These are phyloP conservation scores for Hirschioporus abietinus DNA, from an alignment of 768 basidiomycete genomes.

Conservation along the genomic window DNA sequence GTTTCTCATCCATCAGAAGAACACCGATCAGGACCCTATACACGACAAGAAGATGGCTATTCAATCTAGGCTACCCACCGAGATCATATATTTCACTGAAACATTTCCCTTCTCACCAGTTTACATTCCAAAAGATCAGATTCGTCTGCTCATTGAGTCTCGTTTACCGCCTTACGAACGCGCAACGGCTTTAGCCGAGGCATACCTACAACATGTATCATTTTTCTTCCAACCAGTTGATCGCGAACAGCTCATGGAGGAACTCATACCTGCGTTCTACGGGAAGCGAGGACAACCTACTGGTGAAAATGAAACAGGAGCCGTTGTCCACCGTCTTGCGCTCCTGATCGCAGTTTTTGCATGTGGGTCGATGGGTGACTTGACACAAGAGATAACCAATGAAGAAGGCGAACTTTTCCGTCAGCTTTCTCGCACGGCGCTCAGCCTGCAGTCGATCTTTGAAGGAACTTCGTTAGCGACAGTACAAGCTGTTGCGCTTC, in stretches of 20 bases:
- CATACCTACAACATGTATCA: constrained; percentile 40
- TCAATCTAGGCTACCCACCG: background rate
- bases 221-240: constrained; percentile 49
- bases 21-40: background rate
- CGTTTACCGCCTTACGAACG: constrained; percentile 40
- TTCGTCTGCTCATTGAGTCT: constrained; percentile 38
- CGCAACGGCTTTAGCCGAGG: constrained; percentile 34
- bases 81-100: background rate
- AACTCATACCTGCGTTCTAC: constrained; percentile 37
- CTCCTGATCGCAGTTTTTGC: constrained; percentile 68
- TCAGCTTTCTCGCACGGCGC: background rate
- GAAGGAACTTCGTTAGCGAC: background rate
- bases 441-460: background rate
- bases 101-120: background rate
- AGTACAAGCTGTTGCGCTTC: background rate
- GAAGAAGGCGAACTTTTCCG: constrained; percentile 52
- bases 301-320: background rate
- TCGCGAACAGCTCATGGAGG: constrained; percentile 39
- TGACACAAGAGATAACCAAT: constrained; percentile 29
- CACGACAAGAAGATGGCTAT: background rate
- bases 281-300: constrained; percentile 14
- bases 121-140: constrained; percentile 5
- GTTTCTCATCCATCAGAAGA: background rate
- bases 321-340: constrained; percentile 32
- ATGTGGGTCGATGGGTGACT: constrained; percentile 65